These are phyloP conservation scores for Colletotrichum viniferum DNA, from an alignment of 2,329 filamentous ascomycete species.

Conservation along the genomic window DNA sequence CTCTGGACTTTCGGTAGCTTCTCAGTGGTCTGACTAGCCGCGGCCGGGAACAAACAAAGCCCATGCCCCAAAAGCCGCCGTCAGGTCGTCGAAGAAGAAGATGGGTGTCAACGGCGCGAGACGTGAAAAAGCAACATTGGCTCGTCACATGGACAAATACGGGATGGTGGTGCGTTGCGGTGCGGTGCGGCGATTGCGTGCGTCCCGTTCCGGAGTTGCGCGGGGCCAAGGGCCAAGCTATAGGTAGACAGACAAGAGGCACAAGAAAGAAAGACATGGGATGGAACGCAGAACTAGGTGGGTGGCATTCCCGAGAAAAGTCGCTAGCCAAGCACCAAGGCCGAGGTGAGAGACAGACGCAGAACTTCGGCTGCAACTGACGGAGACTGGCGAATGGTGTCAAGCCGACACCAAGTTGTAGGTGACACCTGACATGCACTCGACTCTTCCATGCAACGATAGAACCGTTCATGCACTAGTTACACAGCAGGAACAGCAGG, in stretches of 20 bases:
- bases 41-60: not conserved
- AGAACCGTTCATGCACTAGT: constrained; percentile 15
- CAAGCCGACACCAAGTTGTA: not conserved
- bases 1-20: not conserved
- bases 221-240: not conserved
- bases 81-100: not conserved
- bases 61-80: not conserved
- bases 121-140: constrained; percentile 3
- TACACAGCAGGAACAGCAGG: constrained; percentile 12
- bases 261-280: not conserved
- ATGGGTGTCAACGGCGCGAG: constrained; percentile 13
- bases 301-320: constrained; percentile 12
- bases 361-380: not conserved
- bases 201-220: constrained; percentile 19
- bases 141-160: constrained; percentile 14
- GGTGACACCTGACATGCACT: constrained; percentile 16
- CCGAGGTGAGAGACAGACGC: not conserved
- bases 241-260: not conserved
- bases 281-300: constrained; percentile 13
- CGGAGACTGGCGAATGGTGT: not conserved
- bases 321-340: not conserved
- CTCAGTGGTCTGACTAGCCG: constrained; percentile 17
- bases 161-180: not conserved
- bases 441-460: constrained; percentile 15
- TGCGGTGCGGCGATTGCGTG: constrained; percentile 7